A percentile compares a stretch with the other conserved stretches of the same genome.
These are phyloP conservation scores for Cenchrus fungigraminus DNA, from an alignment of 176 grass and related monocot genomes.

Conservation along the genomic window DNA sequence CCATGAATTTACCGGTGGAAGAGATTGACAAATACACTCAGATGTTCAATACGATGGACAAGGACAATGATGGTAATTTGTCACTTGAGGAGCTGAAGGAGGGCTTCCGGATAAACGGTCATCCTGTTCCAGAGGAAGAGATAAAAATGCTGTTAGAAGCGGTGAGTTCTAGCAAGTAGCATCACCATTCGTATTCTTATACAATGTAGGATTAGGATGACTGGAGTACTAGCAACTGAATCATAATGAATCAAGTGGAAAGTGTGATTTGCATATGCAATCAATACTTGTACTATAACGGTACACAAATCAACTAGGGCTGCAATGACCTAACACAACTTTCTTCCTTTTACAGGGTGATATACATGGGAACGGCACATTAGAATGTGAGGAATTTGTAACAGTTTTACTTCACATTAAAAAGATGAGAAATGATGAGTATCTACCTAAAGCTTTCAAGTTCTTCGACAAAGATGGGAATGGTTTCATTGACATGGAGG, in stretches of 20 bases:
- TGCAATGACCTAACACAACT: slow-evolving; percentile 21
- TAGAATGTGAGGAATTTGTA: slow-evolving; percentile 87
- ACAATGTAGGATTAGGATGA: slow-evolving; percentile 16
- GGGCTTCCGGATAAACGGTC: slow-evolving; percentile 61
- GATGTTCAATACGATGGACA: slow-evolving; percentile 92
- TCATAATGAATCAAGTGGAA: slow-evolving; percentile 17
- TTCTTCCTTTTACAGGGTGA: slow-evolving; percentile 63
- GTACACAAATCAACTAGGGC: not conserved
- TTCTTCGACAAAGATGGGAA: slow-evolving; percentile 87
- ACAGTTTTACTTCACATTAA: slow-evolving; percentile 88
- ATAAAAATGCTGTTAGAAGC: slow-evolving; percentile 85
- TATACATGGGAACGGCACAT: slow-evolving; percentile 64
- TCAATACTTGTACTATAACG: not conserved
- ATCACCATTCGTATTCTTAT: not conserved
- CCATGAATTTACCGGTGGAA: slow-evolving; percentile 64
- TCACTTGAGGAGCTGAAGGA: slow-evolving; percentile 78
- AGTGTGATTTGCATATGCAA: slow-evolving; percentile 8
- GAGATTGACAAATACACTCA: slow-evolving; percentile 67
- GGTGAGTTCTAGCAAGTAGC: slow-evolving; percentile 50
- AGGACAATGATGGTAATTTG: slow-evolving; percentile 64
- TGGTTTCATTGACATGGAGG: slow-evolving; percentile 79
- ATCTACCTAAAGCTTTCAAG: slow-evolving; percentile 76
- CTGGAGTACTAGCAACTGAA: slow-evolving; percentile 3
- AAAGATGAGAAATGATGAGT: slow-evolving; percentile 79
- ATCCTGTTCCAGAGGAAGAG: slow-evolving; percentile 64